Evolutionary conservation across 352 stramenopile genomes (phyloP), one percentile per base, ranked within the genome.

Genomic region (Pythium sp.): DNA sequence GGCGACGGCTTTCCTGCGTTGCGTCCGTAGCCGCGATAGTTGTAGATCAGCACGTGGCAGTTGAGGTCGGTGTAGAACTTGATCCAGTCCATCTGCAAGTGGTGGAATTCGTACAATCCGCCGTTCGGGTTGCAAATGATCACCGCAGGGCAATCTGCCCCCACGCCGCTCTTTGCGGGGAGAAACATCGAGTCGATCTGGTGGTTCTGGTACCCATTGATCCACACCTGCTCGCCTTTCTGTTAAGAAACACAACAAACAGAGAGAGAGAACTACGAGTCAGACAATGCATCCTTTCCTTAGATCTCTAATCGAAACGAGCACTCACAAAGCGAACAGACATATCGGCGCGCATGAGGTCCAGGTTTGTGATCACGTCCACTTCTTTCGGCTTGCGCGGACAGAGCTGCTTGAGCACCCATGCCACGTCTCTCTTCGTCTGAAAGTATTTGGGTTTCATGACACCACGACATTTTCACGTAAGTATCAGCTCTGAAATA

Each of bases 81-180:
- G 71, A 94, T 81, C 89, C 89, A 96, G 61, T 96, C 89, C 83
- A 93, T 95, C 46, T 96, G 89, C 57, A 96, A 75, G 64, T 94
- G 89, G 64, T 96, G 89, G 43, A 94, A 86, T 70, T 96, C 89
- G 70, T 96, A 96, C 28, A 96, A 49, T 0, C 86, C 87, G 24
- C 86, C 87, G 51, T 96, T 96, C 8, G 89, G 89, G 53, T 96
- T 96, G 75, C 89, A 94, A 9, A 94, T 54, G 55, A 95, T 77
- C 59, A 95, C 81, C 41, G 79, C 76, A 28, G 74, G 83, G 8
- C 76, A 80, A 51, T 79, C 77, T 56, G 43, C 73, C 18, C 71
- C 68, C 22, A 72, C 72, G 2, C 73, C 75, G 53, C 72, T 78
- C 28, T 65, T 72, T n/a, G 73, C 70, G 0, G 89, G 85, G 20